A percentile compares a stretch with the other conserved stretches of the same genome.
Evolutionary conservation across 495 filamentous ascomycete species (phyloP).

Genomic region (Daldinia loculata): DNA sequence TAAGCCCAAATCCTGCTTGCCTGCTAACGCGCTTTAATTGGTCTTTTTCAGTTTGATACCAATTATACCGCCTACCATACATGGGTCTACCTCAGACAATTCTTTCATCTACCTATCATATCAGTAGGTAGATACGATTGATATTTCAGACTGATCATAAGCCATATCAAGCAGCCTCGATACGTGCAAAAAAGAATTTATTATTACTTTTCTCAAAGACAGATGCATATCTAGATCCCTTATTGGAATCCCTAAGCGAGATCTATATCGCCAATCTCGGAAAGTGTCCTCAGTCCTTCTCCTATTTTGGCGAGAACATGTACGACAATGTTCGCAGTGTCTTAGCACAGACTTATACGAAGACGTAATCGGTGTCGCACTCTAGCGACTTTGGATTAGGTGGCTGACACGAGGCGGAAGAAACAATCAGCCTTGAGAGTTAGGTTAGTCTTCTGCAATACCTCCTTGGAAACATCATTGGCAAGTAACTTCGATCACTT

Average conservation of each 20-base stretch:
- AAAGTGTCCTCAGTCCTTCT: neutral
- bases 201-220: neutral
- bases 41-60: neutral
- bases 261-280: neutral
- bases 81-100: too few species aligned
- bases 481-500: constrained; percentile 2
- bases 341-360: constrained; percentile 47
- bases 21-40: neutral
- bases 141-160: neutral
- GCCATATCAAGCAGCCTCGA: neutral
- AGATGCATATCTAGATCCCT: neutral
- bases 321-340: constrained; percentile 26
- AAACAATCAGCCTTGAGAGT: constrained; percentile 56
- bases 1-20: neutral
- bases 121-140: neutral
- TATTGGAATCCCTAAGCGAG: neutral
- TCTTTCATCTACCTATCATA: neutral
- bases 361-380: constrained; percentile 32
- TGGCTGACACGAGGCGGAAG: constrained; percentile 56
- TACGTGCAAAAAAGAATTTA: neutral
- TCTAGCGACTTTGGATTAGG: constrained; percentile 48
- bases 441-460: constrained; percentile 41
- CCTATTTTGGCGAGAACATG: constrained; percentile 5
- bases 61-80: neutral
- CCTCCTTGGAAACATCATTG: neutral